phyloP scores from a whole-genome alignment of 2,329 filamentous ascomycete genomes.

The Cladosporium halotolerans region DNA sequence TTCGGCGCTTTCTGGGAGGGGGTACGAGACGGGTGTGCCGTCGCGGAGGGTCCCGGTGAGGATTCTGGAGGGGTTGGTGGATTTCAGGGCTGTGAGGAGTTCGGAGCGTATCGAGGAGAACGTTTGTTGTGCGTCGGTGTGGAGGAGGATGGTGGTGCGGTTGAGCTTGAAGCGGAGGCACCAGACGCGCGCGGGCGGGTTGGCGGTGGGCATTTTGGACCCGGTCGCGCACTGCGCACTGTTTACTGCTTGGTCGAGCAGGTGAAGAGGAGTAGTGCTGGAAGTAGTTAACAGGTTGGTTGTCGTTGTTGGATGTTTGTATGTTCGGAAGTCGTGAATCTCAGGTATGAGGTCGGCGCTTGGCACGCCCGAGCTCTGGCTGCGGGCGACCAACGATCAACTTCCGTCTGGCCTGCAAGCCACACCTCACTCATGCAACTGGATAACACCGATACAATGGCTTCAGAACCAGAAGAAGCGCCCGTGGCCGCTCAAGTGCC shows the following conservation, averaged over 20 bases:
- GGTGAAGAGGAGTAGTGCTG: no score
- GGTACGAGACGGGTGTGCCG: constrained; percentile 15
- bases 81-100: constrained; percentile 36
- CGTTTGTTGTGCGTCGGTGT: constrained; percentile 38
- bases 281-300: no score
- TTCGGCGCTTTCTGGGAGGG: constrained; percentile 34
- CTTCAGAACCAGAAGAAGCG: not conserved
- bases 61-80: constrained; percentile 32
- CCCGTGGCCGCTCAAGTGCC: not conserved
- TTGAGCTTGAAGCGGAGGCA: constrained; percentile 41
- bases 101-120: constrained; percentile 36
- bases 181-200: constrained; percentile 4
- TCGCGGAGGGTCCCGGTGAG: constrained; percentile 34
- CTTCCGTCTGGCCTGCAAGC: no score
- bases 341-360: no score
- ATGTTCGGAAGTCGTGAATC: no score
- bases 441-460: not conserved
- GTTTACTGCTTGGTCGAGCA: no score
- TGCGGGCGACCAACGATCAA: no score
- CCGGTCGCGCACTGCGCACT: not conserved
- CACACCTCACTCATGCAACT: no score
- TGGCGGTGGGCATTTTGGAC: constrained; percentile 1
- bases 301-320: no score
- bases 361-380: no score
- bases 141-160: constrained; percentile 42